phyloP scores from a whole-genome alignment of 2,329 filamentous ascomycete species.

The Xylariaceae sp. region DNA sequence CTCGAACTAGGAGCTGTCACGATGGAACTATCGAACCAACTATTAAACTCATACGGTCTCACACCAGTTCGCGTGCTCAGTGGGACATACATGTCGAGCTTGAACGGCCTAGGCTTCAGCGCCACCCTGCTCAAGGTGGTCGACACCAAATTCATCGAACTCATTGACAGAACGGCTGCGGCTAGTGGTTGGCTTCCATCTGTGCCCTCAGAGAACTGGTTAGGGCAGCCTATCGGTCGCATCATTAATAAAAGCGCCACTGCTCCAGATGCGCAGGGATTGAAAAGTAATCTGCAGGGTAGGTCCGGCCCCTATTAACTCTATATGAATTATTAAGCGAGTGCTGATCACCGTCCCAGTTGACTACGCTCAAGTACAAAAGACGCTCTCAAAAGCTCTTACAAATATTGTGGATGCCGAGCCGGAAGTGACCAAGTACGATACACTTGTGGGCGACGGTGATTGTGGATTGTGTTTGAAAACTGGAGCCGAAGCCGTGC shows the following conservation, averaged over 20 bases:
- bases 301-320: not conserved
- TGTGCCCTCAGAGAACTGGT: not conserved
- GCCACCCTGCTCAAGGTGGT: too few species aligned
- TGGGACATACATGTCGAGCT: too few species aligned
- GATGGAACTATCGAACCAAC: too few species aligned
- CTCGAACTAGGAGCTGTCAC: too few species aligned
- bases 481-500: too few species aligned
- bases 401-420: not conserved
- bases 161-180: not conserved
- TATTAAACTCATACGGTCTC: too few species aligned
- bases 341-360: not conserved
- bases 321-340: not conserved
- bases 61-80: too few species aligned
- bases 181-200: not conserved
- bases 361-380: not conserved
- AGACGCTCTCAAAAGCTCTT: not conserved
- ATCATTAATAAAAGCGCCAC: not conserved
- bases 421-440: not conserved
- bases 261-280: not conserved
- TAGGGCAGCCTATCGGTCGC: not conserved
- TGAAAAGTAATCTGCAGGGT: not conserved
- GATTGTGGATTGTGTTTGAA: slow-evolving; percentile 4
- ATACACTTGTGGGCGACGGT: slow-evolving; percentile 1
- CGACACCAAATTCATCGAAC: not conserved
- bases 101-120: too few species aligned